These are phyloP conservation scores for Pestalotiopsis sp. DNA, from an alignment of 2,329 filamentous ascomycete species.

Conservation along the genomic window DNA sequence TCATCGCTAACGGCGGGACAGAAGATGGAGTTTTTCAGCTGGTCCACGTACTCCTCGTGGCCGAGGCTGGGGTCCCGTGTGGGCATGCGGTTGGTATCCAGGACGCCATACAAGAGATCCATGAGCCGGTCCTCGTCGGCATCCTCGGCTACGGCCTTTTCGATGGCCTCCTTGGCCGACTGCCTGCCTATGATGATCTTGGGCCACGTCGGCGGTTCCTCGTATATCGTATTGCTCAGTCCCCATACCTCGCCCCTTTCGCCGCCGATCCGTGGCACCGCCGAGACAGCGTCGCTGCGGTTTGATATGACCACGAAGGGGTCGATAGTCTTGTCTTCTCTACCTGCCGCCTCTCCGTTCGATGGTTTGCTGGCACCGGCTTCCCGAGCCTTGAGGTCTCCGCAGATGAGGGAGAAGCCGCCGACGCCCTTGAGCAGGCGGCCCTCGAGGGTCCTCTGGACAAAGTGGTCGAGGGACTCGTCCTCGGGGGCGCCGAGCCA, in stretches of 20 bases:
- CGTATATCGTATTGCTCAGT: constrained; percentile 65
- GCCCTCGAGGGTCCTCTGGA: constrained; percentile 53
- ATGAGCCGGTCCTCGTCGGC: constrained; percentile 50
- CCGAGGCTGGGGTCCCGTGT: constrained; percentile 38
- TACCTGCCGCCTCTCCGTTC: constrained; percentile 6
- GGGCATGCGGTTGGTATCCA: constrained; percentile 62
- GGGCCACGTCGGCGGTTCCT: constrained; percentile 58
- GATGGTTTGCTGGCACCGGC: constrained; percentile 6
- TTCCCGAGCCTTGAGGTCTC: constrained; percentile 50
- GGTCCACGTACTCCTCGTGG: constrained; percentile 56
- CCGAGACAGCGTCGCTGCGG: constrained; percentile 51
- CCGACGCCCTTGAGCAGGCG: constrained; percentile 62
- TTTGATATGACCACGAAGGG: constrained; percentile 66
- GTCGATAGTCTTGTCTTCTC: constrained; percentile 32
- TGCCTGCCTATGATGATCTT: constrained; percentile 59
- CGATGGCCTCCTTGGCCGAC: constrained; percentile 46
- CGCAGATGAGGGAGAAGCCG: constrained; percentile 69
- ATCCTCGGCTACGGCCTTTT: constrained; percentile 38
- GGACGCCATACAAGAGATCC: constrained; percentile 53
- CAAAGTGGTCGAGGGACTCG: constrained; percentile 53
- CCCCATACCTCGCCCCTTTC: constrained; percentile 56
- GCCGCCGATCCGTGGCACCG: constrained; percentile 62
- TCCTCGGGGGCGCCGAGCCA: constrained; percentile 57
- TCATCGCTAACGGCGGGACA: constrained; percentile 60
- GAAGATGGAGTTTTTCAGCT: constrained; percentile 63